Conservation (phyloP, 768 basidiomycete genomes). For the Pleurotus platypus region DNA sequence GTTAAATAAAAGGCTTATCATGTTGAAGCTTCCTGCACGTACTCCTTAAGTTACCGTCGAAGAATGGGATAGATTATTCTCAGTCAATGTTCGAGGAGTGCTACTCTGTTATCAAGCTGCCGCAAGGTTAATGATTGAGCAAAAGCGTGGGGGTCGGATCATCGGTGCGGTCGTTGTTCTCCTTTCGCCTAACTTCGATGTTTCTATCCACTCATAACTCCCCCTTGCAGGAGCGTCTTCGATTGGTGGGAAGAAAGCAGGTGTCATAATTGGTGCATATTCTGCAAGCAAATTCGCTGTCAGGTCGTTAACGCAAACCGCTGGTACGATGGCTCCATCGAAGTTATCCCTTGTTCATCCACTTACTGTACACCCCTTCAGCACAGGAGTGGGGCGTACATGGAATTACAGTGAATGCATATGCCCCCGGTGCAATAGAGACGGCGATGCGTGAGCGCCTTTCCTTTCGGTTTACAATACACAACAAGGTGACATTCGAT, state of each 20-base stretch:
- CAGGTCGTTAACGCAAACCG: conserved; percentile 35
- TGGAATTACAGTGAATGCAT: conserved; percentile 16
- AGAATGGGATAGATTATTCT: conserved; percentile 16
- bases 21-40: not conserved
- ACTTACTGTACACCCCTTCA: not conserved
- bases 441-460: conserved; percentile 7
- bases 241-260: conserved; percentile 24
- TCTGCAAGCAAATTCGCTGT: conserved; percentile 37
- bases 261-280: conserved; percentile 22
- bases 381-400: conserved; percentile 12
- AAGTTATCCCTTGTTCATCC: not conserved
- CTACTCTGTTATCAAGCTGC: conserved; percentile 23
- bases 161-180: conserved; percentile 17
- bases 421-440: conserved; percentile 13
- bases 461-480: not conserved
- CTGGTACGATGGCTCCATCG: conserved; percentile 20
- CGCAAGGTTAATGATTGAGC: conserved; percentile 23
- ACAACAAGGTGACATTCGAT: no score
- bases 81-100: conserved; percentile 21
- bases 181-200: not conserved
- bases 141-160: conserved; percentile 23
- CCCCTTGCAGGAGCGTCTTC: conserved; percentile 20
- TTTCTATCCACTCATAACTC: not conserved
- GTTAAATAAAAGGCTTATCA: not conserved
- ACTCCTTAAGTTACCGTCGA: conserved; percentile 11